Evolutionary conservation across 177 flowering plant species (phyloP), one percentile per base, ranked within the genome.

Genomic region (Telopea speciosissima): DNA sequence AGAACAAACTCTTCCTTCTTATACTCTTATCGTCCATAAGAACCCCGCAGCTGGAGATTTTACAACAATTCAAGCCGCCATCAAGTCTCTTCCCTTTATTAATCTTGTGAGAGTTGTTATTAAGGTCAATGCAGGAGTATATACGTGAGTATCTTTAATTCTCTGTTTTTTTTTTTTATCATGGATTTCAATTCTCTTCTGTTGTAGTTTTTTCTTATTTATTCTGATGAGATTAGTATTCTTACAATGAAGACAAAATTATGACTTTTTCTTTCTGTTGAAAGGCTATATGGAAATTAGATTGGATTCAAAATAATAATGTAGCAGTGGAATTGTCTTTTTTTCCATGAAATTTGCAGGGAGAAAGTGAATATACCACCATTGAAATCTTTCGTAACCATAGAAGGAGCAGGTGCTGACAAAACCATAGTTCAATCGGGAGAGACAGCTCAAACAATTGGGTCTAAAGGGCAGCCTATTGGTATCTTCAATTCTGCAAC

Each of bases 381-480:
- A 81, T 69, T 84, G 0, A 96, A 91, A 72, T 78, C 95, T 7
- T 93, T 84, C 76, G 85, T 96, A 79, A 93, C 89, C 25, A 82
- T 96, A 67, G 81, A 89, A 85, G 99, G 99, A 72, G 96, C 88
- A 70, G 97, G 97, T 26, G 99, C 97, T 62, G 95, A 88, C 19
- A 86, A 82, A 58, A 90, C 97, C 49, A 82, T 88, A 12, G 87
- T 96, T 60, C 86, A 96, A 76, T 93, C 96, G 97, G 95, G 97
- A 28, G 97, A 90, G 78, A 91, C 97, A 13, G 99, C 99, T 14
- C 79, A 84, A 67, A 90, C 92, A 62, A 72, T 76, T 11, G 99
- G 97, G 13, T 77, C 86, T n/a, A 85, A 49, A 42, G 96, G 98
- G 17, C 85, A 76, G 59, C 93, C 97, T 6, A 72, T 91, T 28